phyloP scores from a whole-genome alignment of 78 protist genomes.

The Dictyostelium brefeldianum region DNA sequence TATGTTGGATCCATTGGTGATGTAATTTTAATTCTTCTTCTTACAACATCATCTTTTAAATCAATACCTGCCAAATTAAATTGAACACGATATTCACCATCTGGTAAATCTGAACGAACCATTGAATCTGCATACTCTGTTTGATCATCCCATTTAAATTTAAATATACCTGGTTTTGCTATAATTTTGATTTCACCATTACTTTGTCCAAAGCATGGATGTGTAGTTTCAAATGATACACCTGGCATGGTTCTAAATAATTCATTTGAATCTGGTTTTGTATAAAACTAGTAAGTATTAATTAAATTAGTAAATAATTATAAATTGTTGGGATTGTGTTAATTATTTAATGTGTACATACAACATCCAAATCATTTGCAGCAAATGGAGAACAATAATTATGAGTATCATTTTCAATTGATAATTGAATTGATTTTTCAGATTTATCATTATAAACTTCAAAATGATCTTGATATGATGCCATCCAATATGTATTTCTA shows the following conservation, averaged over 20 bases:
- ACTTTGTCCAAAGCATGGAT: conserved; percentile 36
- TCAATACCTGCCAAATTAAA: background rate
- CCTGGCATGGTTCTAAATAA: conserved; percentile 54
- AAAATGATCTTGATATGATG: conserved; percentile 30
- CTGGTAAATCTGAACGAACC: background rate
- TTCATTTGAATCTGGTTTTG: background rate
- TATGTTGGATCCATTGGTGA: conserved; percentile 49
- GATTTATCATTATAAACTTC: conserved; percentile 3
- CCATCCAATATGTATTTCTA: conserved; percentile 7
- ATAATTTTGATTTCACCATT: conserved; percentile 52
- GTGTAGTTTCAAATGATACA: background rate
- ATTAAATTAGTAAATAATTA: background rate
- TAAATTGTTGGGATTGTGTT: too few species aligned
- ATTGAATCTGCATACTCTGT: background rate
- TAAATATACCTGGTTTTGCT: conserved; percentile 1
- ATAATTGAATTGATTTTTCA: background rate
- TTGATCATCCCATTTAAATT: conserved; percentile 38
- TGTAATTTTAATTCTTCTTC: background rate
- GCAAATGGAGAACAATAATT: conserved; percentile 55
- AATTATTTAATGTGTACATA: too few species aligned
- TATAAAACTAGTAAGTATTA: background rate
- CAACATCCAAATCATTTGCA: conserved; percentile 55
- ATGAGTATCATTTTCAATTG: background rate
- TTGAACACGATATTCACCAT: background rate
- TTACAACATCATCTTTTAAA: background rate